phyloP scores from a whole-genome alignment of 345 rosid species.

The Sisymbrium altissimum region DNA sequence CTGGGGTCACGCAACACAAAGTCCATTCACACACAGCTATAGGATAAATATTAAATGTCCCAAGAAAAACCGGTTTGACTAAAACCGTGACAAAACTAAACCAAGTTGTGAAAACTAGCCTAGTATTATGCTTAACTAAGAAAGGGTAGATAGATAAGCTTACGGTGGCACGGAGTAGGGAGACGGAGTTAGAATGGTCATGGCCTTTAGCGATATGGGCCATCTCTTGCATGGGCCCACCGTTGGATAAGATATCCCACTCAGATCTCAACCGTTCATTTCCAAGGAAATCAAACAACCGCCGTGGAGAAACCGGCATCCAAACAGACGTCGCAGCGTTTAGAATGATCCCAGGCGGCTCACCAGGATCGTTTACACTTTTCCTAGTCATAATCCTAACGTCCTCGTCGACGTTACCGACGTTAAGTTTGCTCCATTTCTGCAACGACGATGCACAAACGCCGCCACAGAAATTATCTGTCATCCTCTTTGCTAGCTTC shows the following conservation, averaged over 20 bases:
- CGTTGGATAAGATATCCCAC: slow-evolving; percentile 97
- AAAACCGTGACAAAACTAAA: neutral
- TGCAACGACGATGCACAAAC: slow-evolving; percentile 88
- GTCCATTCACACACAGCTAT: slow-evolving; percentile 14
- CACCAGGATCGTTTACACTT: slow-evolving; percentile 84
- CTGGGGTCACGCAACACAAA: slow-evolving; percentile 28
- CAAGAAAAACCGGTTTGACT: neutral
- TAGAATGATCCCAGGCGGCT: slow-evolving; percentile 85
- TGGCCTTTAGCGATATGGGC: slow-evolving; percentile 95
- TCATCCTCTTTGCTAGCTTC: slow-evolving; percentile 89
- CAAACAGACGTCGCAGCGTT: slow-evolving; percentile 96
- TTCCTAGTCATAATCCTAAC: slow-evolving; percentile 90
- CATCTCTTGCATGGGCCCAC: slow-evolving; percentile 98
- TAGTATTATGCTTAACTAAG: neutral
- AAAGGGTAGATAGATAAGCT: neutral
- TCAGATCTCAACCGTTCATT: slow-evolving; percentile 82
- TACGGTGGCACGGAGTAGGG: slow-evolving; percentile 89
- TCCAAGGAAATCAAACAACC: slow-evolving; percentile 75
- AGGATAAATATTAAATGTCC: neutral
- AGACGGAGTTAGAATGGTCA: slow-evolving; percentile 91
- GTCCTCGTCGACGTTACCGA: slow-evolving; percentile 69
- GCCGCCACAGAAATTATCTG: slow-evolving; percentile 89
- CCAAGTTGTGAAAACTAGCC: neutral
- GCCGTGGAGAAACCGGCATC: slow-evolving; percentile 75
- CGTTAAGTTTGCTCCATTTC: slow-evolving; percentile 80